These are phyloP conservation scores for Penicillium soppii DNA, from an alignment of 495 filamentous ascomycete species.

Conservation along the genomic window DNA sequence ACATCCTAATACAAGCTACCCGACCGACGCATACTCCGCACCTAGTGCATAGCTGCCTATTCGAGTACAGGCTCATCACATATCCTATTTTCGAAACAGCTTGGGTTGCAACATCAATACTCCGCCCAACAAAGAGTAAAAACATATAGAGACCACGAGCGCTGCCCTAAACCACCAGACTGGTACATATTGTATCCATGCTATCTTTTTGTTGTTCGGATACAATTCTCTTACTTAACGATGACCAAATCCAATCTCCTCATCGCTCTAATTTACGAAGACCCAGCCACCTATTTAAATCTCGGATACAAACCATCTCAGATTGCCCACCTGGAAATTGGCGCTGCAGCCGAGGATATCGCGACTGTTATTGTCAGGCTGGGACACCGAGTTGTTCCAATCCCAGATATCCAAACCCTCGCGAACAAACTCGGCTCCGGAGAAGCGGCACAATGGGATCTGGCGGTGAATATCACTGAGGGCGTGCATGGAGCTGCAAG, in stretches of 20 bases:
- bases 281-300: neutral
- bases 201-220: neutral
- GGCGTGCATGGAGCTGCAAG: constrained; percentile 21
- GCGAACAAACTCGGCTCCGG: neutral
- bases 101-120: neutral
- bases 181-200: too few species aligned
- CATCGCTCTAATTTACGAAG: neutral
- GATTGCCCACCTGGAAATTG: neutral
- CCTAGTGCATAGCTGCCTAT: neutral
- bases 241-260: neutral
- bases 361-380: neutral
- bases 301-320: neutral
- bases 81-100: neutral
- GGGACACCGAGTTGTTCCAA: neutral
- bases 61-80: neutral
- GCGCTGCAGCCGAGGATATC: neutral
- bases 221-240: neutral
- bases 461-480: constrained; percentile 23
- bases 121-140: neutral
- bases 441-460: constrained; percentile 13
- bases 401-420: neutral
- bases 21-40: neutral
- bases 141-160: neutral
- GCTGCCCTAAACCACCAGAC: too few species aligned
- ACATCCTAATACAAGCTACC: neutral